Evolutionary conservation across 139 green algal genomes (phyloP).

Genomic region (Coelastrella sp.): DNA sequence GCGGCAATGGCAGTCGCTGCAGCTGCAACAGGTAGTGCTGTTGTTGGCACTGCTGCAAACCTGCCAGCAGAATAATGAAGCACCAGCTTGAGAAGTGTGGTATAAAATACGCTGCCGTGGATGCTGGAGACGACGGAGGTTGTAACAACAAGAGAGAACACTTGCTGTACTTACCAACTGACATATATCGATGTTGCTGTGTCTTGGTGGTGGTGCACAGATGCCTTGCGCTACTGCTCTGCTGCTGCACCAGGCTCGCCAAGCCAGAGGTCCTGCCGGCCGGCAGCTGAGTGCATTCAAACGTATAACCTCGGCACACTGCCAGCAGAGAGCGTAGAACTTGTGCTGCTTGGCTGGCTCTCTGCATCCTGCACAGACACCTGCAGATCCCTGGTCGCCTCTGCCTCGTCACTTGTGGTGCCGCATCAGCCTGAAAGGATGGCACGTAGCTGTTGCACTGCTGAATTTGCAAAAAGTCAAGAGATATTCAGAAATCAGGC

Average conservation of each 20-base stretch:
- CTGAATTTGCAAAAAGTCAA: no score
- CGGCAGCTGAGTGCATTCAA: neutral
- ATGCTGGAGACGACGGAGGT: no score
- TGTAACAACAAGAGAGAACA: neutral
- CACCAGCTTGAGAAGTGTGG: neutral
- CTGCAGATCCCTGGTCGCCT: neutral
- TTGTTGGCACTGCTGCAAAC: neutral
- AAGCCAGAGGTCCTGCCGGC: neutral
- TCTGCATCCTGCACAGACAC: neutral
- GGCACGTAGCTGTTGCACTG: no score
- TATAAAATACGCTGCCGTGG: no score
- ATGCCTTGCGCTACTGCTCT: neutral
- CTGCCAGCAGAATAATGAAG: neutral
- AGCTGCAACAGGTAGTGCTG: neutral
- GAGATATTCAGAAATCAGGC: no score
- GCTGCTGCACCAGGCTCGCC: neutral
- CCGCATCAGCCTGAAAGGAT: no score
- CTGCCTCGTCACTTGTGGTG: no score
- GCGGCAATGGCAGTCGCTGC: neutral
- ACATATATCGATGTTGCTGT: neutral
- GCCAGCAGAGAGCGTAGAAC: neutral
- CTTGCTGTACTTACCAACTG: neutral
- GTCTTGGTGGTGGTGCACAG: neutral
- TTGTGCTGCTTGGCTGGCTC: neutral
- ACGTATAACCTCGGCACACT: neutral